phyloP scores from a whole-genome alignment of 2,329 filamentous ascomycete genomes.

The Fusarium albidum region DNA sequence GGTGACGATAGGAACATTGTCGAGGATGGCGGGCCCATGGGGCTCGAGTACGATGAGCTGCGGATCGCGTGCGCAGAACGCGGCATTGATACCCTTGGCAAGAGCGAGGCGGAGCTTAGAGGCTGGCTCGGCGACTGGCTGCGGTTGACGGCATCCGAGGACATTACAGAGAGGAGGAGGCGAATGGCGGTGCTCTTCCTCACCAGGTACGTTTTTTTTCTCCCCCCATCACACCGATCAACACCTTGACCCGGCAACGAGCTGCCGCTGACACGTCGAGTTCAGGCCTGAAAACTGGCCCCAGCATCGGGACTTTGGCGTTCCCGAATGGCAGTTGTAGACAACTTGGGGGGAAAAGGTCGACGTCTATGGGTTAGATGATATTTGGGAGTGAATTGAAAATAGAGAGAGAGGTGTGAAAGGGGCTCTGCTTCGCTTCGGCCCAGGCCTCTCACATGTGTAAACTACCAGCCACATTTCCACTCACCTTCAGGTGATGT shows the following conservation, averaged over 20 bases:
- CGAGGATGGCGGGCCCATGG: slow-evolving; percentile 64
- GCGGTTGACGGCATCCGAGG: slow-evolving; percentile 50
- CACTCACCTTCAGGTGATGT: slow-evolving; percentile 10
- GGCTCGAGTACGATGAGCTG: slow-evolving; percentile 70
- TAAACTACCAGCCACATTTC: slow-evolving; percentile 6
- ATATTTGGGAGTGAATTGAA: background rate
- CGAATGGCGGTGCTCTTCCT: slow-evolving; percentile 51
- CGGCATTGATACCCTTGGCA: slow-evolving; percentile 65
- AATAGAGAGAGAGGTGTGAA: slow-evolving; percentile 3
- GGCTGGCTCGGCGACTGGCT: slow-evolving; percentile 58
- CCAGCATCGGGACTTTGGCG: slow-evolving; percentile 49
- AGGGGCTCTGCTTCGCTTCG: background rate
- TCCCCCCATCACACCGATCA: background rate
- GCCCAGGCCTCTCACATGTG: slow-evolving; percentile 19
- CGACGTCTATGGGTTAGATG: background rate
- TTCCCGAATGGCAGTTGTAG: slow-evolving; percentile 53
- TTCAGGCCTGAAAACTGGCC: slow-evolving; percentile 52
- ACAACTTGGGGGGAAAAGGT: slow-evolving; percentile 10
- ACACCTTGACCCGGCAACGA: background rate
- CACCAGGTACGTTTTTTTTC: slow-evolving; percentile 52
- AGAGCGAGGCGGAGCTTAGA: slow-evolving; percentile 65
- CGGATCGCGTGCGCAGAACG: slow-evolving; percentile 75
- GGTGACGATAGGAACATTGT: slow-evolving; percentile 76
- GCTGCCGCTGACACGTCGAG: slow-evolving; percentile 17
- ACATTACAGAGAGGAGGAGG: slow-evolving; percentile 47